Base-by-base conservation (phyloP, 129 eudicot genomes). In the Lactuca saligna region DNA sequence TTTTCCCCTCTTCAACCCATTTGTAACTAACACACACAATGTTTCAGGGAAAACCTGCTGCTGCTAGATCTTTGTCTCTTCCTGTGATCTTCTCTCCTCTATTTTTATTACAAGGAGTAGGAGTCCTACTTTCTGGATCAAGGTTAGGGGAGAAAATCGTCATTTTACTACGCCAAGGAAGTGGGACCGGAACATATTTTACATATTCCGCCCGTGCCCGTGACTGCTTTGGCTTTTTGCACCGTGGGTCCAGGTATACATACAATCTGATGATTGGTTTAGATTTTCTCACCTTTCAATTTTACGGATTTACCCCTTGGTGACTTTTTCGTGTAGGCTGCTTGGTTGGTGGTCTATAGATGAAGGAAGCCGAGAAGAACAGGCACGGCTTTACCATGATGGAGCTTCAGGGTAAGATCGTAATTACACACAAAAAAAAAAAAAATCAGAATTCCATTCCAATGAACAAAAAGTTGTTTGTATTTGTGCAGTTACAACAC, bases 311-410 rank as follows among this genome's bases (percentile, higher is more conserved):
- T 51, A 17, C 59, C 54, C 54, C 67, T 13, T 66, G 51, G 37
- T 66, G 44, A 54, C 65, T 50, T 34, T 1, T 42, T n/a, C 63
- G 49, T 68, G 53, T 79, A 92, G 98, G 84, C 83, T 92, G 58
- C 96, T 92, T 61, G 98, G 96, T 65, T 92, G 98, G 98, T 92
- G 98, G 98, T 92, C 98, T 15, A 84, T 92, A 68, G 98, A 92
- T 65, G 98, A 92, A 78, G 88, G 91, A 72, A 92, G 96, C 75
- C 82, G 89, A 76, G 98, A 92, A 79, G 96, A 92, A 68, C 96
- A 85, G 74, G 98, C 96, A 8, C 80, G 86, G 17, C 83, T 92
- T 63, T 86, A 80, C 79, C 87, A 82, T 17, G 85, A 81, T 53
- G 95, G 87, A 56, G 76, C 81, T 17, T 81, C 98, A 31, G 91